Evolutionary conservation across 345 rosid species (phyloP).

Genomic region (Diplotaxis tenuifolia): DNA sequence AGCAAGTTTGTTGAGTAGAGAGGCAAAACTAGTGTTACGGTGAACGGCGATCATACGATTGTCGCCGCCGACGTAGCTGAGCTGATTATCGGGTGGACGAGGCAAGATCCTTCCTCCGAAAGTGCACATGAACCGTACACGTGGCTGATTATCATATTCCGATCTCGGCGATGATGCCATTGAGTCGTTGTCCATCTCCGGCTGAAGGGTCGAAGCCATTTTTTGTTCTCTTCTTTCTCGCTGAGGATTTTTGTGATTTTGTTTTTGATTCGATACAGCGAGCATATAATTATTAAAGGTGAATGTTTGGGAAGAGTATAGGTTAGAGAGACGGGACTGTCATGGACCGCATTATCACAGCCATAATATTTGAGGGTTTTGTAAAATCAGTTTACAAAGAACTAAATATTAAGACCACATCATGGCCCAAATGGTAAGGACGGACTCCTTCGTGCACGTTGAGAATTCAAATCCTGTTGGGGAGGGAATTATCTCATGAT

Average conservation of each 20-base stretch:
- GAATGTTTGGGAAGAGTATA: conserved; percentile 28
- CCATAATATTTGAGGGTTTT: neutral
- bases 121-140: conserved; percentile 92
- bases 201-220: conserved; percentile 58
- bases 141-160: conserved; percentile 52
- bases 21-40: conserved; percentile 59
- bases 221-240: conserved; percentile 20
- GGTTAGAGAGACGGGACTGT: conserved; percentile 31
- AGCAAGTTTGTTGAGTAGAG: conserved; percentile 68
- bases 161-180: conserved; percentile 73
- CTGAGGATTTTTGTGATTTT: conserved; percentile 31
- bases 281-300: conserved; percentile 34
- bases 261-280: conserved; percentile 23
- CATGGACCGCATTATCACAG: conserved; percentile 7
- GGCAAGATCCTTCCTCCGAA: conserved; percentile 96
- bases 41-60: conserved; percentile 84
- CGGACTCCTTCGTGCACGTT: no score
- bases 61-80: conserved; percentile 94
- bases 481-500: no score
- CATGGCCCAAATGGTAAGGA: no score
- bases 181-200: conserved; percentile 76
- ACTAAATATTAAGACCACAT: no score
- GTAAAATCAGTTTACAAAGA: neutral
- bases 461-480: no score
- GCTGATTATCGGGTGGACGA: conserved; percentile 91